These are phyloP conservation scores for Rhododendron henanense DNA, from an alignment of 148 eudicot genomes.

Conservation along the genomic window DNA sequence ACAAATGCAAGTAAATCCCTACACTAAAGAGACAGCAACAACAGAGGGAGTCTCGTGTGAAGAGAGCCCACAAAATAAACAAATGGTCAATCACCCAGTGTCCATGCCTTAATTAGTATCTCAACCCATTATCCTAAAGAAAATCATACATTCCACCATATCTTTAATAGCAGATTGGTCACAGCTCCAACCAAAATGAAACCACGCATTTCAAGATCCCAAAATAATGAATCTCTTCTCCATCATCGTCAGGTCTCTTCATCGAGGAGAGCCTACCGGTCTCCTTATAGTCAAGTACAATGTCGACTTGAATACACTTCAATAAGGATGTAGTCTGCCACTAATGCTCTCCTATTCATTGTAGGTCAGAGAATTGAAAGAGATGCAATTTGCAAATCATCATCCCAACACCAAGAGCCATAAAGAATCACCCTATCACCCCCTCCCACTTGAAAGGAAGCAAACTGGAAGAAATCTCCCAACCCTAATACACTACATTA, in stretches of 20 bases:
- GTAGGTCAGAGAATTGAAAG: not conserved
- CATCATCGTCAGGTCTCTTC: not conserved
- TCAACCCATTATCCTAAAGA: not conserved
- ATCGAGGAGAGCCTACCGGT: not conserved
- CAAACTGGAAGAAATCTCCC: not conserved
- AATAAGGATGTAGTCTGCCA: not conserved
- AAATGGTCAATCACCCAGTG: not conserved
- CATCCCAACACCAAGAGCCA: not conserved
- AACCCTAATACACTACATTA: no score
- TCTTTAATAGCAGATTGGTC: not conserved
- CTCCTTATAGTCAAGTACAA: not conserved
- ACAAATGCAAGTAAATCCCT: not conserved
- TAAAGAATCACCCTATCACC: not conserved
- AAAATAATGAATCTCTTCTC: not conserved
- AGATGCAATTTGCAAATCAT: not conserved
- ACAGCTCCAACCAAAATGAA: not conserved
- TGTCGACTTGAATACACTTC: not conserved
- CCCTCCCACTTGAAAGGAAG: not conserved
- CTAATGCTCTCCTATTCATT: not conserved
- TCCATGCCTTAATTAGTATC: not conserved
- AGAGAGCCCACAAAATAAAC: not conserved
- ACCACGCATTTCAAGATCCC: not conserved
- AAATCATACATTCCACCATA: not conserved
- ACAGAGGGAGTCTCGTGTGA: not conserved
- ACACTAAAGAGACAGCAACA: not conserved